Conservation (phyloP, 768 basidiomycete species). For the Collybia mongolica region DNA sequence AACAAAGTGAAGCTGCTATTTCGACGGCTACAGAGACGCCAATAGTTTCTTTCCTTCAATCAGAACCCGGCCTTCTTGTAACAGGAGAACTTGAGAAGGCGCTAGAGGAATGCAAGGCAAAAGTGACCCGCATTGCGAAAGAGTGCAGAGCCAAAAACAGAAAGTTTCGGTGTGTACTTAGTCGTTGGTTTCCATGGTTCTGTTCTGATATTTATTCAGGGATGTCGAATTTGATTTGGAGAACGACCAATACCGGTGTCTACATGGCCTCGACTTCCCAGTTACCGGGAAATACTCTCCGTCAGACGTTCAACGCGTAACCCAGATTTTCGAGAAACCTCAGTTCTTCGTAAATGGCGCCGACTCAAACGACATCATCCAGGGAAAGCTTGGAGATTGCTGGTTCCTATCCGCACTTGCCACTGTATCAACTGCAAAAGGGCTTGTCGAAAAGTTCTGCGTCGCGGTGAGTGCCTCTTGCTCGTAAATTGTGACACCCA, state of each 20-base stretch:
- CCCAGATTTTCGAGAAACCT: constrained; percentile 53
- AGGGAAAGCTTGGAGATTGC: constrained; percentile 53
- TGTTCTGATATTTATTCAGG: constrained; percentile 23
- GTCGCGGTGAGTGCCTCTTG: constrained; percentile 29
- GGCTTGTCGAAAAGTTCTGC: constrained; percentile 50
- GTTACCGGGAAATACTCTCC: constrained; percentile 24
- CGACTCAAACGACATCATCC: constrained; percentile 46
- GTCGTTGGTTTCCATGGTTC: constrained; percentile 6
- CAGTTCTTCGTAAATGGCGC: constrained; percentile 48
- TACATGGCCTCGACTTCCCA: constrained; percentile 35
- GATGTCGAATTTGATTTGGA: constrained; percentile 60
- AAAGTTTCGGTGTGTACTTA: constrained; percentile 40
- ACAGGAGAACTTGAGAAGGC: constrained; percentile 50
- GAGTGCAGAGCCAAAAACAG: constrained; percentile 46
- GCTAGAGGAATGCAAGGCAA: constrained; percentile 42
- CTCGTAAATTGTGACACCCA: no score
- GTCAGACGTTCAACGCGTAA: constrained; percentile 40
- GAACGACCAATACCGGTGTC: constrained; percentile 47
- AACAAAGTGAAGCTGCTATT: constrained; percentile 2
- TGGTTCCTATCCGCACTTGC: constrained; percentile 57
- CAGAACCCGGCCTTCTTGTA: constrained; percentile 43
- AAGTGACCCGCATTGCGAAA: constrained; percentile 42
- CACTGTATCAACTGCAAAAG: constrained; percentile 44
- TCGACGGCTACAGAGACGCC: constrained; percentile 5
- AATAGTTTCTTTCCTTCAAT: constrained; percentile 26